A percentile compares a stretch with the other conserved stretches of the same genome.
Evolutionary conservation across 2,329 filamentous ascomycete genomes (phyloP).

Genomic region (Calonectria honghensis): DNA sequence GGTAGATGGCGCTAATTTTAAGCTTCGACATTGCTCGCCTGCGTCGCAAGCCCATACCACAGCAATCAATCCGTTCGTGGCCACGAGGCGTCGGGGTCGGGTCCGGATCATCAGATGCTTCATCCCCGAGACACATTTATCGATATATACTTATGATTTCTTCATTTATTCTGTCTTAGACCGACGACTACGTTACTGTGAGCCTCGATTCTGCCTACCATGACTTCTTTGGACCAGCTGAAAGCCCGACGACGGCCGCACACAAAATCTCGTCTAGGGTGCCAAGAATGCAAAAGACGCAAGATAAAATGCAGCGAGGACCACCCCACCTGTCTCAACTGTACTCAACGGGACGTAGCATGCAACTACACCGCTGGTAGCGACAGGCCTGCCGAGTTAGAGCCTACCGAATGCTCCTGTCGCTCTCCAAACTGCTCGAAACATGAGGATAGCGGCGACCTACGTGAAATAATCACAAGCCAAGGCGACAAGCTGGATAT

Average conservation of each 20-base stretch:
- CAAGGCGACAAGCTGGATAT: background rate
- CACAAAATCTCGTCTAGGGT: conserved; percentile 6
- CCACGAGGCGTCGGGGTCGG: background rate
- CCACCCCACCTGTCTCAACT: conserved; percentile 5
- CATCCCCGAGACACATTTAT: background rate
- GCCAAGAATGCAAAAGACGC: conserved; percentile 16
- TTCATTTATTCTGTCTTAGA: background rate
- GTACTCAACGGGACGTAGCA: background rate
- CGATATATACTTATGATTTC: background rate
- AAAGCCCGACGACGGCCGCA: background rate
- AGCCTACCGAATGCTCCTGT: background rate
- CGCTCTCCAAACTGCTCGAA: background rate
- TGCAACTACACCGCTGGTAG: background rate
- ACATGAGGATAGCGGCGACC: background rate
- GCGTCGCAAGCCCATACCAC: background rate
- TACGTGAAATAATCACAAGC: background rate
- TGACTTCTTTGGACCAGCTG: background rate
- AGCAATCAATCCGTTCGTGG: background rate
- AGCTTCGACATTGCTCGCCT: background rate
- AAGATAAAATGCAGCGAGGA: conserved; percentile 19
- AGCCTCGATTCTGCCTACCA: background rate
- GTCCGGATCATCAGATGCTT: background rate
- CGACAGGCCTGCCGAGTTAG: background rate
- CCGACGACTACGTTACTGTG: background rate
- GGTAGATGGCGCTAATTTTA: background rate